Evolutionary conservation across 2,329 filamentous ascomycete species (phyloP).

Genomic region (Sclerotinia subarctica): DNA sequence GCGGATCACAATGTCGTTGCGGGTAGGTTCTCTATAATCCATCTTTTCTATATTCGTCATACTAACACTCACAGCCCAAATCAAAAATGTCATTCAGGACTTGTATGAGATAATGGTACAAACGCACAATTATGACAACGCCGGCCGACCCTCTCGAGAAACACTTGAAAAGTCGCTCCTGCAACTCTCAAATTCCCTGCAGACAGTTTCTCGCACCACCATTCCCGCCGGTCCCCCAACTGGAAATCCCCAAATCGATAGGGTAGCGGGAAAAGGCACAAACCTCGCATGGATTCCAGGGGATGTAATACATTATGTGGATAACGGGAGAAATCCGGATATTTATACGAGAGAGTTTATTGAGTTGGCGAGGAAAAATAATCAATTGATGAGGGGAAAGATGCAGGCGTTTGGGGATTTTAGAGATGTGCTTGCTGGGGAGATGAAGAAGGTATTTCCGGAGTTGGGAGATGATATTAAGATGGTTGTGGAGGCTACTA

Average conservation of each 20-base stretch:
- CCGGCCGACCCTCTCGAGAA: slow-evolving; percentile 48
- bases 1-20: slow-evolving; percentile 15
- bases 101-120: slow-evolving; percentile 64
- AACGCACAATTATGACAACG: slow-evolving; percentile 57
- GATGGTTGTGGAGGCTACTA: slow-evolving; percentile 32
- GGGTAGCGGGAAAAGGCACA: slow-evolving; percentile 6
- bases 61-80: slow-evolving; percentile 37
- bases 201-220: slow-evolving; percentile 29
- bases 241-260: slow-evolving; percentile 33
- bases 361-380: slow-evolving; percentile 62
- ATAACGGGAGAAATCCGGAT: slow-evolving; percentile 68
- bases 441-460: slow-evolving; percentile 36
- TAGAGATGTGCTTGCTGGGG: slow-evolving; percentile 56
- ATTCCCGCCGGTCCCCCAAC: slow-evolving; percentile 35
- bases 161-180: slow-evolving; percentile 47
- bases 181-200: slow-evolving; percentile 14
- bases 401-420: slow-evolving; percentile 58
- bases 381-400: slow-evolving; percentile 66
- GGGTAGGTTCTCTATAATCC: not conserved
- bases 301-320: slow-evolving; percentile 66
- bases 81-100: slow-evolving; percentile 61
- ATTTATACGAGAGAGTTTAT: slow-evolving; percentile 74
- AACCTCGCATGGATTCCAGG: slow-evolving; percentile 54
- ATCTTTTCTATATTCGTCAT: not conserved
- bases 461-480: slow-evolving; percentile 37